phyloP scores from a whole-genome alignment of 371 early-diverging fungal genomes.

The Apophysomyces elegans region DNA sequence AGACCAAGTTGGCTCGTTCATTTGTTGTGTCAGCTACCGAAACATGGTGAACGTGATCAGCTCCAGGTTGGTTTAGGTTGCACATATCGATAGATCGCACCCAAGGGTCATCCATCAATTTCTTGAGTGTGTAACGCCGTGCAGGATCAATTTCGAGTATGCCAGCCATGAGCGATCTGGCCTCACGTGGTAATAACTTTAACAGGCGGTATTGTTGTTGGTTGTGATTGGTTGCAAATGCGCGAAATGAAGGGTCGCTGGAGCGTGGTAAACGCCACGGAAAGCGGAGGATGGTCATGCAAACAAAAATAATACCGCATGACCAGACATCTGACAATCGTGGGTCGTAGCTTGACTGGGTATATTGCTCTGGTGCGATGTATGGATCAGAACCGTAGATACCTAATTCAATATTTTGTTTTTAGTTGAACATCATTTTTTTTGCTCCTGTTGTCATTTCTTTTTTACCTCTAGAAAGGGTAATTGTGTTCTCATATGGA shows the following conservation, averaged over 20 bases:
- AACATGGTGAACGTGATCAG: slow-evolving; percentile 56
- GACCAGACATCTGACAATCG: slow-evolving; percentile 80
- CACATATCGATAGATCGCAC: slow-evolving; percentile 63
- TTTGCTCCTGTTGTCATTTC: not conserved
- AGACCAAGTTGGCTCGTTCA: slow-evolving; percentile 44
- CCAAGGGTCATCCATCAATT: slow-evolving; percentile 54
- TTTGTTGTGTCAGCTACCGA: slow-evolving; percentile 20
- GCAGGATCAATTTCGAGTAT: slow-evolving; percentile 60
- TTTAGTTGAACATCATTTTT: too few species aligned
- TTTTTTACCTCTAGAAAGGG: slow-evolving; percentile 62
- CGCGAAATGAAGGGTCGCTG: slow-evolving; percentile 61
- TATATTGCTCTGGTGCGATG: slow-evolving; percentile 90
- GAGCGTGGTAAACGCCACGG: slow-evolving; percentile 72
- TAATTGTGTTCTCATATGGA: slow-evolving; percentile 63
- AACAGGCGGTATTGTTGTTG: slow-evolving; percentile 49
- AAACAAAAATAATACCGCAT: slow-evolving; percentile 77
- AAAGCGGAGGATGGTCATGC: slow-evolving; percentile 76
- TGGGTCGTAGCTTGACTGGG: slow-evolving; percentile 62
- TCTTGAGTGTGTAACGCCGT: slow-evolving; percentile 47
- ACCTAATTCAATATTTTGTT: slow-evolving; percentile 40
- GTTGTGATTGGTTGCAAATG: slow-evolving; percentile 47
- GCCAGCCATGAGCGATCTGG: slow-evolving; percentile 48
- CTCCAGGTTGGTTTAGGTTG: slow-evolving; percentile 40
- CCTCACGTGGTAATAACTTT: slow-evolving; percentile 54
- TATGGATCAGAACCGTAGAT: slow-evolving; percentile 89